Percentiles rank a stretch among this genome's conserved stretches.
Conservation (phyloP, 805 yeast species). For the Saccharomycopsis capsularis region DNA sequence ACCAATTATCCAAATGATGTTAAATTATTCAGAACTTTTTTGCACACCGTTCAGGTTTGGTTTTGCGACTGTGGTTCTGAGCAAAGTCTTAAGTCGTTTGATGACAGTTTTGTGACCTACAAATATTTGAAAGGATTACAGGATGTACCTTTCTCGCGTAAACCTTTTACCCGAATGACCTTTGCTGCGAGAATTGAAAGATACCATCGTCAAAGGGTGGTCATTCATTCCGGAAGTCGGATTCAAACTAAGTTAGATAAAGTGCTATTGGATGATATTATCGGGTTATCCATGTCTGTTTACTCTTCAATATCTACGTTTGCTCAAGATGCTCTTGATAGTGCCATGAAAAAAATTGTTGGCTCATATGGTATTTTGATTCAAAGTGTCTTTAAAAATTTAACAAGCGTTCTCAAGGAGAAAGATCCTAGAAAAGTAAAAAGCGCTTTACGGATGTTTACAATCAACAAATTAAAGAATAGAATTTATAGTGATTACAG, state of each 20-base stretch:
- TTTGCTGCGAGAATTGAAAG: conserved; percentile 68
- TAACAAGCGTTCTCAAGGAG: conserved; percentile 42
- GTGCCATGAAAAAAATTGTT: conserved; percentile 61
- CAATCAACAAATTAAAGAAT: conserved; percentile 48
- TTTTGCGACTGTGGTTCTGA: conserved; percentile 76
- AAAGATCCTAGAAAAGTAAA: conserved; percentile 51
- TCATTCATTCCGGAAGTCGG: conserved; percentile 66
- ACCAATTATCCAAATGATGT: conserved; percentile 55
- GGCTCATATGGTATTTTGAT: conserved; percentile 57
- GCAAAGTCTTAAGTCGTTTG: conserved; percentile 49
- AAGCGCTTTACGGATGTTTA: conserved; percentile 55
- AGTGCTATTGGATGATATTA: conserved; percentile 55
- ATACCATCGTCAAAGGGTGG: conserved; percentile 68
- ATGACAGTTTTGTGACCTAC: conserved; percentile 46
- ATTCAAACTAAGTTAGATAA: conserved; percentile 61
- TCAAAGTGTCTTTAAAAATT: conserved; percentile 39
- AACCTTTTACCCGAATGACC: conserved; percentile 71
- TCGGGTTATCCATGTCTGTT: conserved; percentile 56
- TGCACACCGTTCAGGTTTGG: conserved; percentile 68
- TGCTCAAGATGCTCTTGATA: conserved; percentile 62
- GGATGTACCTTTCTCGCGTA: conserved; percentile 52
- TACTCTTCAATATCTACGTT: conserved; percentile 62
- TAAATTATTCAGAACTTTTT: conserved; percentile 49
- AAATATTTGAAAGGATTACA: conserved; percentile 53
- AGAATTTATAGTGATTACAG: conserved; percentile 52